Conservation (phyloP, 225 moss, liverwort and hornwort species). For the Anthoceros angustus region DNA sequence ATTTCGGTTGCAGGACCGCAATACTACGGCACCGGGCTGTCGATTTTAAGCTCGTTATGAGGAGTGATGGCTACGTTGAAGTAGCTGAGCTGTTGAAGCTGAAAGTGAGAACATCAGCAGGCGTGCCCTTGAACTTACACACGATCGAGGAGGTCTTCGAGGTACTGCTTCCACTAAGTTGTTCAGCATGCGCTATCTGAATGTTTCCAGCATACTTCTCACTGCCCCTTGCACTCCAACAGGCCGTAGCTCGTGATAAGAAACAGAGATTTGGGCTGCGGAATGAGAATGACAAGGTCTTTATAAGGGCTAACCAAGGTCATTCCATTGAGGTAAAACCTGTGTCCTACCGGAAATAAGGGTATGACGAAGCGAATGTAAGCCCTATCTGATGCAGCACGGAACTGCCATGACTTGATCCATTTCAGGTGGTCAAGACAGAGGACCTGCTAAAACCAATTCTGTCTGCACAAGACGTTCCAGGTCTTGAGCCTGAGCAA, state of each 20-base stretch:
- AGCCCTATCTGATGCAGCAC: too few relatives aligned
- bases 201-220: too few relatives aligned
- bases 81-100: constrained; percentile 49
- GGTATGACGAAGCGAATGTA: too few relatives aligned
- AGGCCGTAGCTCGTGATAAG: constrained; percentile 47
- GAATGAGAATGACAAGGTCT: constrained; percentile 30
- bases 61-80: constrained; percentile 50
- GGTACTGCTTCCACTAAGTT: too few relatives aligned
- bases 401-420: too few relatives aligned
- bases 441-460: constrained; percentile 36
- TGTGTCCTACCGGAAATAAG: too few relatives aligned
- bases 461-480: constrained; percentile 28
- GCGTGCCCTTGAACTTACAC: constrained; percentile 28
- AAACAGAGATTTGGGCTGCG: constrained; percentile 58
- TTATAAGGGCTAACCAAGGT: constrained; percentile 81
- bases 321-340: constrained; percentile 29
- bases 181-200: too few relatives aligned
- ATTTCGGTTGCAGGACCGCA: constrained; percentile 14
- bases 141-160: constrained; percentile 42
- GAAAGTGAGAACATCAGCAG: constrained; percentile 28
- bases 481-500: constrained; percentile 9
- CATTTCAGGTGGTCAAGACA: constrained; percentile 37
- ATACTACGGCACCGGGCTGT: constrained; percentile 66
- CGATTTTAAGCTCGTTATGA: constrained; percentile 33
- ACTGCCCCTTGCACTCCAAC: constrained; percentile 5